These are phyloP conservation scores for Rhodotorula graminis DNA, from an alignment of 768 basidiomycete genomes.

Conservation along the genomic window DNA sequence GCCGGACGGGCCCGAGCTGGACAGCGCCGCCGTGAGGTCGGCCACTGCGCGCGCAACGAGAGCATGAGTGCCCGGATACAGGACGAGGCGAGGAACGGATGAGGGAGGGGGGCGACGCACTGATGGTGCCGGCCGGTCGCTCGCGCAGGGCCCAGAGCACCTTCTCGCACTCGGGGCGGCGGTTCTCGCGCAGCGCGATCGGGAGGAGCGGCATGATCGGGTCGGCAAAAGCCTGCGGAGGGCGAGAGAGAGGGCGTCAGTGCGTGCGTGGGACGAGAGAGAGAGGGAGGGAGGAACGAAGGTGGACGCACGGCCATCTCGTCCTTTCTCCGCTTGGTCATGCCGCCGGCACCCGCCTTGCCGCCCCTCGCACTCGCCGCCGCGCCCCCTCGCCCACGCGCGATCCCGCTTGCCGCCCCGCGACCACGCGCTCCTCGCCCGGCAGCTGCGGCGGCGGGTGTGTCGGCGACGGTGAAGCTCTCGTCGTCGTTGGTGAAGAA, in stretches of 20 bases:
- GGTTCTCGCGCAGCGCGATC: slow-evolving; percentile 32
- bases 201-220: slow-evolving; percentile 30
- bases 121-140: not conserved
- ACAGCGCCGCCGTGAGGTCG: slow-evolving; percentile 1
- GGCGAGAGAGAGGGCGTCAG: no score
- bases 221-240: slow-evolving; percentile 35
- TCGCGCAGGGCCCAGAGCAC: slow-evolving; percentile 24
- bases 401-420: not conserved
- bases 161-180: slow-evolving; percentile 16
- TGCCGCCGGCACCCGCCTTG: not conserved
- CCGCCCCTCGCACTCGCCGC: not conserved
- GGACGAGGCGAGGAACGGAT: no score
- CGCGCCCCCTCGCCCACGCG: not conserved
- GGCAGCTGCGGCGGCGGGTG: not conserved
- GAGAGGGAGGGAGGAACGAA: not conserved
- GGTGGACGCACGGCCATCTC: slow-evolving; percentile 21
- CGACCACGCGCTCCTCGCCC: not conserved
- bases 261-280: not conserved
- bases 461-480: not conserved
- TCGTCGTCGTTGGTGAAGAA: slow-evolving; percentile 22
- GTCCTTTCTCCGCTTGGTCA: slow-evolving; percentile 18
- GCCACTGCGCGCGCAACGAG: slow-evolving; percentile 1
- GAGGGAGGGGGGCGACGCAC: not conserved
- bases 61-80: no score
- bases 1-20: not conserved